Evolutionary conservation across 2,329 filamentous ascomycete species (phyloP), one percentile per base, ranked within the genome.

Genomic region (Aspergillus transmontanensis): DNA sequence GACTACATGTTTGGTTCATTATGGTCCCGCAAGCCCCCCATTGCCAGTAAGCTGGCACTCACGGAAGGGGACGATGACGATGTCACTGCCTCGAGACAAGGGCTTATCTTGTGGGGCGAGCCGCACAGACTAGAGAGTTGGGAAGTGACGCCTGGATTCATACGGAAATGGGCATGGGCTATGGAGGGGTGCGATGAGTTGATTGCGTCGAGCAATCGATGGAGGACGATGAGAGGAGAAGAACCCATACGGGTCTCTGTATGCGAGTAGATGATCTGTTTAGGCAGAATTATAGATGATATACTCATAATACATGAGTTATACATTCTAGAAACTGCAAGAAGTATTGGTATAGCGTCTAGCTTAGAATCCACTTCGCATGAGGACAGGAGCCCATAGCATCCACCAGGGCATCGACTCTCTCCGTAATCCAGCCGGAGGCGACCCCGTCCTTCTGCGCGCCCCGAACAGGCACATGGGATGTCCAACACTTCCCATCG

Each of bases 81-180:
- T 14, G 19, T 68, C 5, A 64, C 67, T 16, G 39, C 64, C 1
- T 28, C 61, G n/a, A 57, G 62, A 2, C 62, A 58, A 16, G 67
- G 64, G 1, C 34, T 64, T 5, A 67, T 70, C 41, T 19, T 68
- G 4, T 70, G 67, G 68, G 67, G 68, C 1, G 66, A 70, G 30
- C 60, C 68, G 10, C 50, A 64, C 54, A 19, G 45, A 16, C 19
- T 39, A 1, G 59, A 69, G 5, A 68, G 55, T 16, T 68, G 68
- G 68, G 68, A 69, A 41, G 63, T 48, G 23, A 70, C 66, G 21
- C 66, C 67, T 6, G 67, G 64, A 11, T 69, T 68, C 23, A 16
- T 70, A 45, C 51, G 63, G 9, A 70, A 70, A 32, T 70, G 66
- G 67, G 60, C 59, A 3, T 68, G 67, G 64, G 53, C 45, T 14